Evolutionary conservation across 257 asterid genomes (phyloP).

Genomic region (Solanum sejunctum): DNA sequence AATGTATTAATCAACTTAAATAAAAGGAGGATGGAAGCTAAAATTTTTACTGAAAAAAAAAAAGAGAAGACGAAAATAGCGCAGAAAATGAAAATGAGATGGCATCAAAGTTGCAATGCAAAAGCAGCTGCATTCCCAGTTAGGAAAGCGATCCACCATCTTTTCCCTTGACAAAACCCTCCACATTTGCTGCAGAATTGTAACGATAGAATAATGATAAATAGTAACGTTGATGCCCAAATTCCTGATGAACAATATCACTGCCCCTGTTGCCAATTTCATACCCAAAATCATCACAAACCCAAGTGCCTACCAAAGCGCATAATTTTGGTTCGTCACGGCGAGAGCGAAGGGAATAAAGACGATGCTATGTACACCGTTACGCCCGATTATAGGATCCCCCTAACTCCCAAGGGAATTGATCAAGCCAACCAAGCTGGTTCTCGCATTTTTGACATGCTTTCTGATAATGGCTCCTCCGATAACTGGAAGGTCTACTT

Average conservation of each 20-base stretch:
- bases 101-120: neutral
- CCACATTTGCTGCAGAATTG: neutral
- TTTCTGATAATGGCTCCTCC: constrained; percentile 37
- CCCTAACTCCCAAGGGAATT: constrained; percentile 49
- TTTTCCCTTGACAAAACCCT: neutral
- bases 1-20: too few relatives aligned
- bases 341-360: constrained; percentile 81
- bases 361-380: constrained; percentile 56
- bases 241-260: neutral
- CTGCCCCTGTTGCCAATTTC: neutral
- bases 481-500: constrained; percentile 67
- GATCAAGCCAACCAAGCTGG: constrained; percentile 65
- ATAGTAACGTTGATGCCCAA: neutral
- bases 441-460: constrained; percentile 30
- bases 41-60: too few relatives aligned
- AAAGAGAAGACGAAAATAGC: neutral
- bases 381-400: constrained; percentile 76
- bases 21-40: too few relatives aligned
- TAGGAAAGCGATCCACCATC: neutral
- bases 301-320: constrained; percentile 71
- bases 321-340: constrained; percentile 84
- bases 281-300: constrained; percentile 1
- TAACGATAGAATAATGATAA: neutral
- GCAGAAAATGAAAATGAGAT: neutral
- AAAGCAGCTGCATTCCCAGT: neutral